A percentile compares a stretch with the other conserved stretches of the same genome.
Evolutionary conservation across 345 rosid genomes (phyloP).

Genomic region (Camelina hispida): DNA sequence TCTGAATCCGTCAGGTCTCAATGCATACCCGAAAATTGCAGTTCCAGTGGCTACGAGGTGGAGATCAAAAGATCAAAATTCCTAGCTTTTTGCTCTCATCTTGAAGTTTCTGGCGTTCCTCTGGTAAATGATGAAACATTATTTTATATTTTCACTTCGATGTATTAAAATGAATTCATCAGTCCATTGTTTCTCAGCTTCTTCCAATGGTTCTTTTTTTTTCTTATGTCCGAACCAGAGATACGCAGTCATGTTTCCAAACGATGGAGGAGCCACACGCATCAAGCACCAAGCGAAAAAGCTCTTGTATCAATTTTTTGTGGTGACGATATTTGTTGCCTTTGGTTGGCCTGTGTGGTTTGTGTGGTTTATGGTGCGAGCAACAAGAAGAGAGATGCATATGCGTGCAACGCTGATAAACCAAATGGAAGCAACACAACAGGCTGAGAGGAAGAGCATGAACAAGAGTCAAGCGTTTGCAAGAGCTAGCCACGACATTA

Average conservation of each 20-base stretch:
- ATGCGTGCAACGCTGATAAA: conserved; percentile 57
- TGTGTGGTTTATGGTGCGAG: conserved; percentile 46
- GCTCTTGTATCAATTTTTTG: conserved; percentile 5
- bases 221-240: conserved; percentile 44
- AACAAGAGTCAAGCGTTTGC: conserved; percentile 76
- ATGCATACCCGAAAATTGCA: conserved; percentile 28
- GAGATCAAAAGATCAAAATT: conserved; percentile 27
- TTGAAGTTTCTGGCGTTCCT: conserved; percentile 40
- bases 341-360: conserved; percentile 46
- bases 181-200: conserved; percentile 9
- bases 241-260: conserved; percentile 56
- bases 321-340: conserved; percentile 37
- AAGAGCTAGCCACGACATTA: conserved; percentile 81
- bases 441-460: conserved; percentile 74
- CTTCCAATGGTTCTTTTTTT: not conserved
- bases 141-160: not conserved
- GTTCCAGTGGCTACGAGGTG: conserved; percentile 14
- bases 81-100: conserved; percentile 36
- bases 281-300: conserved; percentile 16
- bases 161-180: not conserved
- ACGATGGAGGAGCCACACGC: conserved; percentile 31
- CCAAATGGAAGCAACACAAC: conserved; percentile 81
- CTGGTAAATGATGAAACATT: conserved; percentile 35
- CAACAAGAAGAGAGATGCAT: conserved; percentile 56
- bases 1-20: not conserved